Percentiles rank a stretch among this genome's conserved stretches.
phyloP scores from a whole-genome alignment of 345 rosid species.

The Firmiana major region DNA sequence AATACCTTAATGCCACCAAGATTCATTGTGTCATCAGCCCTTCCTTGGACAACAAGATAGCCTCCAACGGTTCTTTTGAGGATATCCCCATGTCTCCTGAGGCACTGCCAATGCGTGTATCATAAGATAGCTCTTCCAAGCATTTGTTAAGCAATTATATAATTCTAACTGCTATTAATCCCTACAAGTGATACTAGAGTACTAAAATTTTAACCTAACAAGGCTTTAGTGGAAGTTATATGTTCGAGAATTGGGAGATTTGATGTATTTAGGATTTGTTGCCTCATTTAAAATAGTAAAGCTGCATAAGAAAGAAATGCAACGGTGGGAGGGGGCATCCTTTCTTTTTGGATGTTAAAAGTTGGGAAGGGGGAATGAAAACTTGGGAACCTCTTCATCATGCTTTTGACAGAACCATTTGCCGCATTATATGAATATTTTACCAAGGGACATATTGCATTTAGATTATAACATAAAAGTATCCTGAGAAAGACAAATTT shows the following conservation, averaged over 20 bases:
- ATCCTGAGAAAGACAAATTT: background rate
- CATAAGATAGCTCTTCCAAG: background rate
- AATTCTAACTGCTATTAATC: background rate
- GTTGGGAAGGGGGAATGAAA: background rate
- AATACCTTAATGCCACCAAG: slow-evolving; percentile 92
- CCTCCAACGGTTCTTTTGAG: slow-evolving; percentile 71
- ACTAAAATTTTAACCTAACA: background rate
- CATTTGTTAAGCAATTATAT: background rate
- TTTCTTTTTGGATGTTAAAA: background rate
- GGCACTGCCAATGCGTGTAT: slow-evolving; percentile 38
- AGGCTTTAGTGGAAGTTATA: background rate
- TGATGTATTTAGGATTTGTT: background rate
- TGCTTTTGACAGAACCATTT: background rate
- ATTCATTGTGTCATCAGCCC: slow-evolving; percentile 98
- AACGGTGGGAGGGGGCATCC: background rate
- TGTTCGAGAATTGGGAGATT: background rate
- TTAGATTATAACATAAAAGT: background rate
- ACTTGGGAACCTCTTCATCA: background rate
- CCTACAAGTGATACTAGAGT: background rate
- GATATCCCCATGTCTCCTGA: slow-evolving; percentile 92
- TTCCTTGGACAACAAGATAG: slow-evolving; percentile 63
- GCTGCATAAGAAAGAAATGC: background rate
- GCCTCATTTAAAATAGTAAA: background rate
- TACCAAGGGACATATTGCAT: background rate
- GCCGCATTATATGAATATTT: background rate